These are phyloP conservation scores for Nitzschia palea DNA, from an alignment of 108 stramenopile genomes.

Conservation along the genomic window DNA sequence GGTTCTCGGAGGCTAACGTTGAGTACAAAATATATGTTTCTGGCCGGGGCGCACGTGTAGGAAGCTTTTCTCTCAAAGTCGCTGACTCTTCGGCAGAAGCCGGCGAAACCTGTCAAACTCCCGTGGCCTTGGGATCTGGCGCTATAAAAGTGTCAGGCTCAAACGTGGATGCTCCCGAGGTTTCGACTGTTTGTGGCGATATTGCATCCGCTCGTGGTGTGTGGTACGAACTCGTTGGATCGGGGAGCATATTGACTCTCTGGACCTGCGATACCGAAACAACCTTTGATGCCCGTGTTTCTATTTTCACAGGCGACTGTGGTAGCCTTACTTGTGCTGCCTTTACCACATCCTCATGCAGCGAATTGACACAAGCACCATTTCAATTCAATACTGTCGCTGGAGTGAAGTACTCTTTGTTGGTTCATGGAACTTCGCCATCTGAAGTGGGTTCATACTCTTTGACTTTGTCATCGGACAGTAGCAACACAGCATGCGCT, in stretches of 20 bases:
- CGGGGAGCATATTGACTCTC: slow-evolving; percentile 19
- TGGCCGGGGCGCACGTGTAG: slow-evolving; percentile 18
- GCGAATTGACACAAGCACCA: slow-evolving; percentile 3
- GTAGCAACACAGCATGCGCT: slow-evolving; percentile 15
- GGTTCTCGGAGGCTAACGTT: slow-evolving; percentile 14
- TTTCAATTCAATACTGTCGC: slow-evolving; percentile 16
- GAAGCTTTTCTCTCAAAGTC: slow-evolving; percentile 28
- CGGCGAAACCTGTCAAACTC: slow-evolving; percentile 7
- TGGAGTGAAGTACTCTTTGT: slow-evolving; percentile 16
- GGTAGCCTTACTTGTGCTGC: slow-evolving; percentile 6
- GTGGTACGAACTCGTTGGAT: slow-evolving; percentile 29
- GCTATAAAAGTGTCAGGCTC: background rate
- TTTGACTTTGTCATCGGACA: slow-evolving; percentile 11
- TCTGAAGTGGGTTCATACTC: slow-evolving; percentile 12
- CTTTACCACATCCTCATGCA: slow-evolving; percentile 1
- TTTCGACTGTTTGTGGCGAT: background rate
- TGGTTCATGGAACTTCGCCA: slow-evolving; percentile 22
- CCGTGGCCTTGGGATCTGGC: slow-evolving; percentile 9
- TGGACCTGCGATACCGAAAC: slow-evolving; percentile 28
- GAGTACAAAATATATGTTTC: slow-evolving; percentile 32
- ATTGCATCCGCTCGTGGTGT: slow-evolving; percentile 10
- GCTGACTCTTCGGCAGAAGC: slow-evolving; percentile 5
- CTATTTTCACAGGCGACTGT: slow-evolving; percentile 26
- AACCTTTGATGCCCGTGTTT: slow-evolving; percentile 29
- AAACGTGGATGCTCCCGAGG: background rate